Evolutionary conservation across 2,329 filamentous ascomycete species (phyloP).

Genomic region (Colletotrichum brevisporum): DNA sequence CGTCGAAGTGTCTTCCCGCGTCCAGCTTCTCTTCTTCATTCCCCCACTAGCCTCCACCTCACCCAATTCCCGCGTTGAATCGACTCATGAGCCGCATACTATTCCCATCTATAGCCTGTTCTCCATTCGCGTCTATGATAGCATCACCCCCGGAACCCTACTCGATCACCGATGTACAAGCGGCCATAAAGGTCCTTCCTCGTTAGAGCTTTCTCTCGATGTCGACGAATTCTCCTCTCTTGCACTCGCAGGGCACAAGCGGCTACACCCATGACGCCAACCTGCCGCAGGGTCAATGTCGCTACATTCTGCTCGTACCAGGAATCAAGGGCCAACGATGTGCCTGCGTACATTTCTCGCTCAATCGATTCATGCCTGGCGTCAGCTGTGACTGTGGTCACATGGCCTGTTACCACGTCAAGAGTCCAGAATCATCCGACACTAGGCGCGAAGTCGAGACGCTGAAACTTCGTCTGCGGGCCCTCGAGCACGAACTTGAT

Average conservation of each 20-base stretch:
- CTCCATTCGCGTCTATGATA: not conserved
- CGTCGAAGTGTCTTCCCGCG: not conserved
- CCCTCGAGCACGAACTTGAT: conserved; percentile 60
- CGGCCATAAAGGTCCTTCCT: conserved; percentile 2
- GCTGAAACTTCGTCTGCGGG: conserved; percentile 61
- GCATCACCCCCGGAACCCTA: not conserved
- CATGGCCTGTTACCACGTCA: conserved; percentile 71
- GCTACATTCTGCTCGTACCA: conserved; percentile 70
- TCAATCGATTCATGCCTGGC: conserved; percentile 67
- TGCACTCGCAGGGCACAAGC: conserved; percentile 45
- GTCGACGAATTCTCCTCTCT: conserved; percentile 47
- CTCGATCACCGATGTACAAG: conserved; percentile 15
- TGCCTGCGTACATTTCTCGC: conserved; percentile 70
- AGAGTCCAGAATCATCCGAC: conserved; percentile 59
- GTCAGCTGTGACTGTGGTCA: conserved; percentile 72
- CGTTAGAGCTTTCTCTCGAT: conserved; percentile 31
- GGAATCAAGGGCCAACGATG: conserved; percentile 72
- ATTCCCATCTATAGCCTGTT: not conserved
- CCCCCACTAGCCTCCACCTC: not conserved
- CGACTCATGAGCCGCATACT: conserved; percentile 31
- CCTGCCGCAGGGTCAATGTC: conserved; percentile 71
- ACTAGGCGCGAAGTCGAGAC: conserved; percentile 64
- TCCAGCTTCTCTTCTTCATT: not conserved
- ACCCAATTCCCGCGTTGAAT: not conserved
- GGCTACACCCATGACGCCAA: conserved; percentile 57